Evolutionary conservation across 2,329 filamentous ascomycete species (phyloP), one percentile per base, ranked within the genome.

Genomic region (Colletotrichum coccodes): DNA sequence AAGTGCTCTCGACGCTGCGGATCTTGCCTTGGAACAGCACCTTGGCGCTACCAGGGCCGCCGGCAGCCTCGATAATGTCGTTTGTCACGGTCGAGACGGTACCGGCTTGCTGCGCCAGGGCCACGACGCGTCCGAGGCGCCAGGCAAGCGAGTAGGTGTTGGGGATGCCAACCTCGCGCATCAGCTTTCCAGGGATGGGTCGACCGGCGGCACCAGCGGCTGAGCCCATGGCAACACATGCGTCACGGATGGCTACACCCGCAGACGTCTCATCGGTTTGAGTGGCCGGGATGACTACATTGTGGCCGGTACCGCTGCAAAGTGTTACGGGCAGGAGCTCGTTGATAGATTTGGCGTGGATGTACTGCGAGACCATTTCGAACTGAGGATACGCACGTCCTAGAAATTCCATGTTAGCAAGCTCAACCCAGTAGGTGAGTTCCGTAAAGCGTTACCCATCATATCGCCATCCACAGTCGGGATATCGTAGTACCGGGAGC

Each of bases 101-200:
- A 4, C 84, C 79, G 21, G 82, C 80, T 23, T 77, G 75, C 68
- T 82, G 81, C 1, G 82, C 80, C 12, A 84, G 77, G 6, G 81
- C 82, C 30, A 87, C 83, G 44, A 81, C 83, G 0, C 86, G 81
- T 0, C 86, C 86, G n/a, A 89, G 83, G 21, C 79, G 76, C 82
- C 79, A 84, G 1, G 77, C 79, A 2, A 81, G 76, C 3, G 79
- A 82, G 12, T 77, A 68, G 0, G 77, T 80, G 53, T 80, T 79
- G 12, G 76, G 74, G 3, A 82, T 76, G 28, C 76, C 79, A 53
- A 74, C 78, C 12, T 73, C 68, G 30, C 75, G 75, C 28, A 79
- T 76, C 26, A 78, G 75, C n/a, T 75, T 68, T 9, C 76, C 75
- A 14, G 73, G 77, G 5, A 79, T 73, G 0, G 79, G 78, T 2